Evolutionary conservation across 140 eudicot species (phyloP).

Genomic region (Anethum foeniculum): DNA sequence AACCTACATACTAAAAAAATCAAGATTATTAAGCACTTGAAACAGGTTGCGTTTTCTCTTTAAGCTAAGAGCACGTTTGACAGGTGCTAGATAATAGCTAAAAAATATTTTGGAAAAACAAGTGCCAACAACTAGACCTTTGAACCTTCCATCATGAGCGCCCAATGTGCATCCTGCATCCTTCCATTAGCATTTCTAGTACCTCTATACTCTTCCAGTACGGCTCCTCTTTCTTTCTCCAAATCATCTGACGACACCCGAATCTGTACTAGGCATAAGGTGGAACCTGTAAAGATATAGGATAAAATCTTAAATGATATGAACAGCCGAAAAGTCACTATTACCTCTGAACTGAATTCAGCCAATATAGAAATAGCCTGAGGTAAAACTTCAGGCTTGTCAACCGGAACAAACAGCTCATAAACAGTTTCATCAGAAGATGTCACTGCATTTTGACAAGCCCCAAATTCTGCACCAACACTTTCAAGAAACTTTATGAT

Average conservation of each 20-base stretch:
- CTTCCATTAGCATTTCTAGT: constrained; percentile 82
- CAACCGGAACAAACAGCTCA: constrained; percentile 92
- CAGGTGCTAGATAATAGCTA: neutral
- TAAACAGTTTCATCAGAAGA: constrained; percentile 86
- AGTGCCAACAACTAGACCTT: constrained; percentile 38
- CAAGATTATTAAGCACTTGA: neutral
- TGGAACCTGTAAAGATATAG: constrained; percentile 6
- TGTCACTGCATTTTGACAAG: constrained; percentile 90
- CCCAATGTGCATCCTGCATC: constrained; percentile 92
- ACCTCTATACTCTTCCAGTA: constrained; percentile 86
- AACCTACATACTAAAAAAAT: neutral
- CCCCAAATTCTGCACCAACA: constrained; percentile 96
- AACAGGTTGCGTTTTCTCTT: neutral
- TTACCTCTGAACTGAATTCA: constrained; percentile 86
- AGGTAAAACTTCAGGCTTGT: constrained; percentile 82
- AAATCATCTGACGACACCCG: constrained; percentile 75
- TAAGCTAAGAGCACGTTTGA: constrained; percentile 2
- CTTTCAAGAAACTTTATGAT: constrained; percentile 91
- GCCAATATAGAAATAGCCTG: constrained; percentile 87
- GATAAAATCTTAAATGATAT: neutral
- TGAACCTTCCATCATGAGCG: constrained; percentile 87
- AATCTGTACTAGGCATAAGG: constrained; percentile 35
- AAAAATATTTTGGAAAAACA: neutral
- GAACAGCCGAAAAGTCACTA: neutral
- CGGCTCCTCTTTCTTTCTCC: constrained; percentile 95